Evolutionary conservation across 331 rosid species (phyloP).

Genomic region (Pyracantha coccinea): DNA sequence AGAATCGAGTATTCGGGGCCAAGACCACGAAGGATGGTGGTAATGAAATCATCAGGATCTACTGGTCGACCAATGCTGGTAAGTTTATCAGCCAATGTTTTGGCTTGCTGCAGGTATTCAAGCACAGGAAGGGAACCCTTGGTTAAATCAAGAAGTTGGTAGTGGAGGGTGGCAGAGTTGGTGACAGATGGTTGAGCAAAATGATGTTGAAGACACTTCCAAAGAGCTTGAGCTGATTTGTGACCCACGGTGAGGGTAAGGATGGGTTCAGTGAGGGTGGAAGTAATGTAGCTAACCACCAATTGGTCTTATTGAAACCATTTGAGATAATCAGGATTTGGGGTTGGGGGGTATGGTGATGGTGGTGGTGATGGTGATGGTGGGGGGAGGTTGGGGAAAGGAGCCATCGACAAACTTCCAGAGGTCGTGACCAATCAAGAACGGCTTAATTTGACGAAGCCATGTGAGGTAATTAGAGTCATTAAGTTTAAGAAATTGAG

Average conservation of each 20-base stretch:
- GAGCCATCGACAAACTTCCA: background rate
- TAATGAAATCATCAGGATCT: too few relatives aligned
- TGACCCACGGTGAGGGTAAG: background rate
- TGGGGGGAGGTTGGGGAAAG: background rate
- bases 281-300: background rate
- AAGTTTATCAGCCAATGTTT: background rate
- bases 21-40: fast-evolving
- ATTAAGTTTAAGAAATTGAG: too few relatives aligned
- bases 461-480: too few relatives aligned
- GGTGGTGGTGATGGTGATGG: background rate
- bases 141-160: background rate
- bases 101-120: background rate
- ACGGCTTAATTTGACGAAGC: background rate
- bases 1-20: too few relatives aligned
- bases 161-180: background rate
- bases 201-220: background rate
- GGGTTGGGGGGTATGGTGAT: too few relatives aligned
- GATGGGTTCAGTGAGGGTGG: background rate
- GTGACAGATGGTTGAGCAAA: background rate
- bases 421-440: background rate
- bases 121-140: background rate
- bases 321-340: background rate
- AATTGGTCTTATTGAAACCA: background rate
- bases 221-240: background rate
- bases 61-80: too few relatives aligned